These are phyloP conservation scores for Arthrobotrys sphaeroides DNA, from an alignment of 2,329 filamentous ascomycete species.

Conservation along the genomic window DNA sequence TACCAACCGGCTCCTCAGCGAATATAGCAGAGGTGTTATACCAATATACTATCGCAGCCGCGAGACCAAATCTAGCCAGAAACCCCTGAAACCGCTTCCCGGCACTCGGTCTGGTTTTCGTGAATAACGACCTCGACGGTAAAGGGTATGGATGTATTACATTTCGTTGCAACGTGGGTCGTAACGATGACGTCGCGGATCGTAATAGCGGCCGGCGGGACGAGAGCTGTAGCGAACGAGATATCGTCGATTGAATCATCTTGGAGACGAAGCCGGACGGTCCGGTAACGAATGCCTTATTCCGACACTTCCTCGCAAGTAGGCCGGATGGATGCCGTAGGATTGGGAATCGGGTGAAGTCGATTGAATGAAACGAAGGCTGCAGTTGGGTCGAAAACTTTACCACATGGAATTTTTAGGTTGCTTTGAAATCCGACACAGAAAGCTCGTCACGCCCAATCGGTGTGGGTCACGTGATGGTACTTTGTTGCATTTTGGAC, in stretches of 20 bases:
- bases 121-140: constrained; percentile 61
- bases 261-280: constrained; percentile 5
- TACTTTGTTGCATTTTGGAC: constrained; percentile 8
- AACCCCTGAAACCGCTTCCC: constrained; percentile 85
- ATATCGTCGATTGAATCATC: constrained; percentile 45
- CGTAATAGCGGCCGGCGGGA: constrained; percentile 43
- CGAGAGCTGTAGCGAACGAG: constrained; percentile 51
- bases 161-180: constrained; percentile 19
- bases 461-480: constrained; percentile 12
- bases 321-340: neutral
- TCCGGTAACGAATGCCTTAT: constrained; percentile 19
- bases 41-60: constrained; percentile 82
- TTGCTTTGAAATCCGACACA: constrained; percentile 48
- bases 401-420: constrained; percentile 3
- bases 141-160: constrained; percentile 20
- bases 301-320: neutral
- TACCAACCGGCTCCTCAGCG: constrained; percentile 81
- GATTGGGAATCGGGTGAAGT: constrained; percentile 5
- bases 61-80: constrained; percentile 77
- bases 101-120: constrained; percentile 69
- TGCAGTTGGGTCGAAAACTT: constrained; percentile 11
- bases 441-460: constrained; percentile 15
- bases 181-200: constrained; percentile 42
- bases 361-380: neutral
- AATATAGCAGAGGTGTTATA: constrained; percentile 92